Percentiles rank a stretch among this genome's conserved stretches.
phyloP scores from a whole-genome alignment of 208 protist genomes.

The Leptomonas pyrrhocoris region DNA sequence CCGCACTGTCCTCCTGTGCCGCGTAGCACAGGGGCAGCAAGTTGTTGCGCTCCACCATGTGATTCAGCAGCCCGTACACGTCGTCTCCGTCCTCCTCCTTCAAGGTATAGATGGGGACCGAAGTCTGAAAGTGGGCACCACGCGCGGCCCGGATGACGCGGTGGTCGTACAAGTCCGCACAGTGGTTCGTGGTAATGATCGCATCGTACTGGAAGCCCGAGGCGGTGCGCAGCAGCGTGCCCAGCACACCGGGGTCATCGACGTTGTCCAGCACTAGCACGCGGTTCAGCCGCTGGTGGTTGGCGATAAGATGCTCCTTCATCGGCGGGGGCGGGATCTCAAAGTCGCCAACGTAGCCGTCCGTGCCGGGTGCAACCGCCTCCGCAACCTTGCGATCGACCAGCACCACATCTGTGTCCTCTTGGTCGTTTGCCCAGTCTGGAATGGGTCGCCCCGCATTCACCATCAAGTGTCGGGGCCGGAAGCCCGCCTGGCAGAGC shows the following conservation, averaged over 20 bases:
- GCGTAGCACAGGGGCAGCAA: conserved; percentile 76
- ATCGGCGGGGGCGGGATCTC: conserved; percentile 74
- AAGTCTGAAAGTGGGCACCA: conserved; percentile 85
- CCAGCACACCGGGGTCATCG: conserved; percentile 78
- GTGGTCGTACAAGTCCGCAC: conserved; percentile 89
- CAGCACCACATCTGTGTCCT: conserved; percentile 57
- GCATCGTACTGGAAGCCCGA: conserved; percentile 88
- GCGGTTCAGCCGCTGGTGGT: conserved; percentile 80
- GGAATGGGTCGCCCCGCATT: conserved; percentile 62
- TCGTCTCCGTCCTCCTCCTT: conserved; percentile 89
- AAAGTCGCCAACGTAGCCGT: conserved; percentile 91
- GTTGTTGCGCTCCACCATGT: conserved; percentile 79
- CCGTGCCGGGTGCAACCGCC: conserved; percentile 69
- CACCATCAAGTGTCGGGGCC: conserved; percentile 75
- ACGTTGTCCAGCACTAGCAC: conserved; percentile 92
- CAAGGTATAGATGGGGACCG: conserved; percentile 84
- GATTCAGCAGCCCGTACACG: conserved; percentile 87
- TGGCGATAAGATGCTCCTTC: conserved; percentile 88
- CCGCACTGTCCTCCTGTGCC: conserved; percentile 41
- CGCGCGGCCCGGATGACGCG: conserved; percentile 84
- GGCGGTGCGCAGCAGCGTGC: conserved; percentile 82
- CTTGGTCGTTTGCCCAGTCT: conserved; percentile 46
- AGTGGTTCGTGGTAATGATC: conserved; percentile 88
- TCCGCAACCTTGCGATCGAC: conserved; percentile 58
- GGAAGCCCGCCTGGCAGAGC: conserved; percentile 65